Evolutionary conservation across 1,139 yeast species (phyloP).

Genomic region (Blastobotrys niveus): DNA sequence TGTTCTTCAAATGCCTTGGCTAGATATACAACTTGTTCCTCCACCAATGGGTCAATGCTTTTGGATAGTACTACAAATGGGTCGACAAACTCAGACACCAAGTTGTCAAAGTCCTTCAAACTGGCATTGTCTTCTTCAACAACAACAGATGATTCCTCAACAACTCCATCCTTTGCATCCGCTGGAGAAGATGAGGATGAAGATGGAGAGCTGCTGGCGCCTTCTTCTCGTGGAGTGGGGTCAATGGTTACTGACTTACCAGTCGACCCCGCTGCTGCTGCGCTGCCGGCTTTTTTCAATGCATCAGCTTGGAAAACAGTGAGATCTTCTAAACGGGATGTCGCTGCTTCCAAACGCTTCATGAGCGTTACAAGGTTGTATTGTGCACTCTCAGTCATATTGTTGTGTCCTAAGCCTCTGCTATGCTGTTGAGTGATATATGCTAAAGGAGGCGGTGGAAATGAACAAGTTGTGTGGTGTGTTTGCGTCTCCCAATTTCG

Average conservation of each 20-base stretch:
- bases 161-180: constrained; percentile 13
- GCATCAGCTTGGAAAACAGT: constrained; percentile 68
- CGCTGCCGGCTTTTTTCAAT: constrained; percentile 21
- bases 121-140: constrained; percentile 1
- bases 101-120: constrained; percentile 45
- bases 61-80: constrained; percentile 59
- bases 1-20: constrained; percentile 58
- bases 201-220: too few species aligned
- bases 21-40: constrained; percentile 53
- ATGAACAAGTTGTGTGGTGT: too few species aligned
- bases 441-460: too few species aligned
- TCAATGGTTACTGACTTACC: constrained; percentile 18
- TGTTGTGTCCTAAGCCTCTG: neutral
- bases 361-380: constrained; percentile 75
- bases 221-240: constrained; percentile 14
- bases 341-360: constrained; percentile 83
- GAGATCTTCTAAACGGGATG: constrained; percentile 85
- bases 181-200: too few species aligned
- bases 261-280: constrained; percentile 6
- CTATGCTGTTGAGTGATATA: neutral
- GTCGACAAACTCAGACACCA: constrained; percentile 47
- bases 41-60: constrained; percentile 58
- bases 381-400: neutral
- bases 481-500: too few species aligned
- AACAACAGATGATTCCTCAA: constrained; percentile 12